A percentile compares a stretch with the other conserved stretches of the same genome.
These are phyloP conservation scores for Cicer yamashitae DNA, from an alignment of 306 rosid genomes.

Conservation along the genomic window DNA sequence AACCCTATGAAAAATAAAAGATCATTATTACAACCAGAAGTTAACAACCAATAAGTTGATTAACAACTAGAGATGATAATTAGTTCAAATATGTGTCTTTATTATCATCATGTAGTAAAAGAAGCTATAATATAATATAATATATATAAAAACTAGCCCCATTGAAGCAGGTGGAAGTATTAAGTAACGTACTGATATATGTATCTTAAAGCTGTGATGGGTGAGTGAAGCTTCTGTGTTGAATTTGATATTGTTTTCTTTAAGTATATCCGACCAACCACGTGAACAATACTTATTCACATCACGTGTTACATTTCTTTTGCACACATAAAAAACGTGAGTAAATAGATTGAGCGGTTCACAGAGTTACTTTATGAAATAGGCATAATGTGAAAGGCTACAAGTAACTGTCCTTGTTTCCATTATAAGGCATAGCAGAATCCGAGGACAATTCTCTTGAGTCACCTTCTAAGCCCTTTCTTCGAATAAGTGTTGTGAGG, in stretches of 20 bases:
- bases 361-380: slow-evolving; percentile 14
- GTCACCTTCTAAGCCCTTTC: slow-evolving; percentile 46
- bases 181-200: no score
- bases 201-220: no score
- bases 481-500: slow-evolving; percentile 38
- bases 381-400: slow-evolving; percentile 43
- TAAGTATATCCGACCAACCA: slow-evolving; percentile 8
- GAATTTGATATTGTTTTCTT: slow-evolving; percentile 1
- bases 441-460: slow-evolving; percentile 39
- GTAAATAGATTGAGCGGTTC: slow-evolving; percentile 50
- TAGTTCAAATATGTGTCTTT: no score
- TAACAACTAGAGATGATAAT: no score
- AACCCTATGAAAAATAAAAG: no score
- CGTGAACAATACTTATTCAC: slow-evolving; percentile 2
- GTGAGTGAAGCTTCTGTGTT: background rate
- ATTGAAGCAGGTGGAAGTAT: no score
- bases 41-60: no score
- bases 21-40: no score
- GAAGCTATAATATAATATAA: no score
- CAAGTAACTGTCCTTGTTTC: slow-evolving; percentile 48
- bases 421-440: slow-evolving; percentile 52
- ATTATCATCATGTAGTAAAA: no score
- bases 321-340: slow-evolving; percentile 65
- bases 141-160: no score
- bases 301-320: slow-evolving; percentile 56